Evolutionary conservation across 202 grass and related monocot genomes (phyloP).

Genomic region (Carex sylvatica): DNA sequence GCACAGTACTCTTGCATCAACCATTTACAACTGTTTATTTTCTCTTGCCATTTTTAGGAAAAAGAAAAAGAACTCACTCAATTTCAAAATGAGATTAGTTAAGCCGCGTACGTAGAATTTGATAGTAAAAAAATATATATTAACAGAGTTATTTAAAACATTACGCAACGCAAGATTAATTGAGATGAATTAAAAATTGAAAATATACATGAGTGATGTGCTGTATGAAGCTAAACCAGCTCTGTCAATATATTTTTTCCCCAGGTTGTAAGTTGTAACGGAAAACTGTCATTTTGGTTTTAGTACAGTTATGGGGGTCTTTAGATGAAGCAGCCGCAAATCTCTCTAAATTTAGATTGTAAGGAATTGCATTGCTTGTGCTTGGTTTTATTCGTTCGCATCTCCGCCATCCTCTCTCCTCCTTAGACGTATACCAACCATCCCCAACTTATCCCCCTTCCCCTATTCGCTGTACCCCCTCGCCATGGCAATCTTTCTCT

Average conservation of each 20-base stretch:
- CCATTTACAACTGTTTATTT: conserved; percentile 3
- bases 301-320: not conserved
- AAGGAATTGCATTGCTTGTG: not conserved
- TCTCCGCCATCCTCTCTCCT: conserved; percentile 16
- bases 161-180: no score
- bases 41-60: not conserved
- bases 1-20: not conserved
- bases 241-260: no score
- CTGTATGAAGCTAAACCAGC: no score
- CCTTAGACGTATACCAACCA: conserved; percentile 26
- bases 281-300: not conserved
- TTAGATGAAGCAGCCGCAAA: not conserved
- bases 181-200: no score
- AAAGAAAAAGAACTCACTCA: not conserved
- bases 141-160: no score
- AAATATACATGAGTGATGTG: no score
- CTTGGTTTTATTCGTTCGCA: not conserved
- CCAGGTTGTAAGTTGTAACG: not conserved
- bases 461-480: not conserved
- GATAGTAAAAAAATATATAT: not conserved
- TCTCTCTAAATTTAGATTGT: conserved; percentile 6
- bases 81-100: not conserved
- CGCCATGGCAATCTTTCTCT: conserved; percentile 28
- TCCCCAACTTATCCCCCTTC: conserved; percentile 29
- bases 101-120: not conserved